A percentile compares a stretch with the other conserved stretches of the same genome.
These are phyloP conservation scores for Aspergillus persii DNA, from an alignment of 2,329 filamentous ascomycete species.

Conservation along the genomic window DNA sequence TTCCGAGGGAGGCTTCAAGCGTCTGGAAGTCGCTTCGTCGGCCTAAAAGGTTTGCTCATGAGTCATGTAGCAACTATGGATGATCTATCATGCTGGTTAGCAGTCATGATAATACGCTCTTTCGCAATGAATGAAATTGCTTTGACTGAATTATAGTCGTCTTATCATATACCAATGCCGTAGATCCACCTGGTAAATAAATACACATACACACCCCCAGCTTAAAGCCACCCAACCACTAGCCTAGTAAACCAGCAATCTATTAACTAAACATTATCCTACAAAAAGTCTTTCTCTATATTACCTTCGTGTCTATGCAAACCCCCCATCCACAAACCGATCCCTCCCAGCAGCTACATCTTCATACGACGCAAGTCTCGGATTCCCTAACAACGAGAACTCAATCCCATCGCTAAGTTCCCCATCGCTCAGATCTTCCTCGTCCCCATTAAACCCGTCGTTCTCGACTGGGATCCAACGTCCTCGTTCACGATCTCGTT, in stretches of 20 bases:
- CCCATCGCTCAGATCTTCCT: conserved; percentile 12
- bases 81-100: neutral
- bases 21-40: conserved; percentile 29
- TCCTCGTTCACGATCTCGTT: conserved; percentile 1
- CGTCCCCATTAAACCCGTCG: conserved; percentile 6
- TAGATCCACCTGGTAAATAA: neutral
- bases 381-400: conserved; percentile 13
- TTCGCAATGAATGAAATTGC: neutral
- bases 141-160: neutral
- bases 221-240: neutral
- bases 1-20: conserved; percentile 58
- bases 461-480: conserved; percentile 5
- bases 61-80: neutral
- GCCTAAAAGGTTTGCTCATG: conserved; percentile 17
- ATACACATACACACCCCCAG: neutral
- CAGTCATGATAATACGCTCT: neutral
- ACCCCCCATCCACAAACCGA: neutral
- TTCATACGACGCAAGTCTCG: neutral
- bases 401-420: conserved; percentile 12
- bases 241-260: too few species aligned
- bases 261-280: too few species aligned
- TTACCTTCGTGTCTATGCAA: too few species aligned
- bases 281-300: too few species aligned
- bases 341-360: neutral
- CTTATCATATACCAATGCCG: neutral